Conservation (phyloP, 2,329 filamentous ascomycete species). For the Cladosporium sp. region DNA sequence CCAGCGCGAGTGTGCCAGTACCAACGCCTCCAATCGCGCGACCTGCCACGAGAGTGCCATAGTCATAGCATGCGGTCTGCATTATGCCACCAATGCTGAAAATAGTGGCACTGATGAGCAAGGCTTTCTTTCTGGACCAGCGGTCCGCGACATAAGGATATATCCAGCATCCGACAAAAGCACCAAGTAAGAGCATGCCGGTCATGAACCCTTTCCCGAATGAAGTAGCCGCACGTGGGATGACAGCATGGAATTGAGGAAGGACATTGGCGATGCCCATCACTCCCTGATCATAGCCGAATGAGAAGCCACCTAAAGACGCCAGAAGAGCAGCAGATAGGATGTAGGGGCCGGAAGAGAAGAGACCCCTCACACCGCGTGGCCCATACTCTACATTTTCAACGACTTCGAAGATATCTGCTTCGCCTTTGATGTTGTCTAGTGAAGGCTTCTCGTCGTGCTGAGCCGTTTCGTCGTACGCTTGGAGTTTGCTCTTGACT, state of each 20-base stretch:
- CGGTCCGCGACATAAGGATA: conserved; percentile 30
- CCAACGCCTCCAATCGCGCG: conserved; percentile 19
- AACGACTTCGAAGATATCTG: no score
- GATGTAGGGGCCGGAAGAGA: not conserved
- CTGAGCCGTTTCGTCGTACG: no score
- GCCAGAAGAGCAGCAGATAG: conserved; percentile 45
- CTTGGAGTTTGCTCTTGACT: no score
- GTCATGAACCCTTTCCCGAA: conserved; percentile 33
- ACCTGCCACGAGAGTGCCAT: conserved; percentile 18
- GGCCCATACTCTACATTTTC: not conserved
- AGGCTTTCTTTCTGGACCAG: conserved; percentile 37
- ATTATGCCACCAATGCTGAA: conserved; percentile 42
- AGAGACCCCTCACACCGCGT: not conserved
- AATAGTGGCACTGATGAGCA: conserved; percentile 31
- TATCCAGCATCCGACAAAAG: conserved; percentile 25
- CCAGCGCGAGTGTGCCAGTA: conserved; percentile 24
- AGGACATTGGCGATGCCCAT: conserved; percentile 36
- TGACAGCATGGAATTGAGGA: conserved; percentile 35
- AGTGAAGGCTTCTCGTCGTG: no score
- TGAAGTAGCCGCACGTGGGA: conserved; percentile 28
- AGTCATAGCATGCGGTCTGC: conserved; percentile 16
- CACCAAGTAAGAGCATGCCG: conserved; percentile 35
- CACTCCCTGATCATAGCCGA: conserved; percentile 36
- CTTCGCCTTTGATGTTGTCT: no score
- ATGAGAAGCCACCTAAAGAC: conserved; percentile 33